Base-by-base conservation (phyloP, 331 rosid genomes). In the Malus hybrid region DNA sequence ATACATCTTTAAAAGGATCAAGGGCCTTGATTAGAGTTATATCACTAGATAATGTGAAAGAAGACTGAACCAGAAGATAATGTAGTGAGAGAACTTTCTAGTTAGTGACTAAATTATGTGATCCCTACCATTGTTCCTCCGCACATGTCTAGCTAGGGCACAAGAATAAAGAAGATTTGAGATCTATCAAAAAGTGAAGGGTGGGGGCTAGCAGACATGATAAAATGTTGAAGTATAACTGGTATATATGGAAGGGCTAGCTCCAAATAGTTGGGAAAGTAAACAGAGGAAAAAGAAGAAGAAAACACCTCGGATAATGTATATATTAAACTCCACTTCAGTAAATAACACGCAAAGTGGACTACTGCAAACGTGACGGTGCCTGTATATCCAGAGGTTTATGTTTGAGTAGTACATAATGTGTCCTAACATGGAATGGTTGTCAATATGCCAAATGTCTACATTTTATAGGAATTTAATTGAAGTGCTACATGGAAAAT, bases 261-360 rank as follows among this genome's bases (percentile, higher is more conserved):
- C 42, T 72, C 76, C 76, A 39, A 3, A 34, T 39, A 60, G 76
- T 60, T 72, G 68, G 76, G 69, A 72, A 72, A 60, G 57, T 31
- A 31, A 22, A 60, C 27, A 24, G 15, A 14, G 6, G 39, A 22
- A 32, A 10, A 31, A 64, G 9, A 28, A 31, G 6, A 48, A 22
- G 28, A 16, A 20, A n/a, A 56, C 65, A 20, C 39, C 5, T 14
- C 15, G 54, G 66, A 55, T 13, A 55, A 71, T 28, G 50, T 71
- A 32, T 16, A 50, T 12, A 14, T 12, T 12, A 13, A 55, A 71
- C 64, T 32, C 31, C n/a, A 3, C 19, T 67, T 67, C 6, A 67
- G 28, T 22, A 10, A 6, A 8, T 12, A 13, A 67, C 44, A 9
- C 9, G 72, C 6, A 3, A 18, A 54, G 15, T 44, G 50, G 15